Conservation (phyloP, 2,329 filamentous ascomycete species). For the Pyrenophora tritici-repentis region DNA sequence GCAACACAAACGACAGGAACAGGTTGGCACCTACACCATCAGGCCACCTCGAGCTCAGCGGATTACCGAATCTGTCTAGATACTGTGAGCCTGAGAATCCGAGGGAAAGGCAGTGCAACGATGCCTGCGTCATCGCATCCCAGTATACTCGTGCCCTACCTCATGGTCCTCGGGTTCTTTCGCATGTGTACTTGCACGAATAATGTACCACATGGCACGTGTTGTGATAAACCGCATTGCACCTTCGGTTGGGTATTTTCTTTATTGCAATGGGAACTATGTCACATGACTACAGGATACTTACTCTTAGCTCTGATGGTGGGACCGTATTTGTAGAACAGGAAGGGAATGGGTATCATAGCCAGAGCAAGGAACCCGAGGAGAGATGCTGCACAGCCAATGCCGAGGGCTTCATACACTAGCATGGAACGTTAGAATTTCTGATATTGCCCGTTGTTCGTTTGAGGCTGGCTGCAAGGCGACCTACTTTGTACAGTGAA, state of each 20-base stretch:
- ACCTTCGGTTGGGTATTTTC: no score
- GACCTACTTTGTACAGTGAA: slow-evolving; percentile 46
- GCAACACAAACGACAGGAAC: neutral
- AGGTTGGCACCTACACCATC: no score
- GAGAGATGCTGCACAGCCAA: slow-evolving; percentile 48
- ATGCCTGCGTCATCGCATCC: neutral
- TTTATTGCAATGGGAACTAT: neutral
- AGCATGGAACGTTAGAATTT: neutral
- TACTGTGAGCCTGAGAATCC: no score
- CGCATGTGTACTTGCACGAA: neutral
- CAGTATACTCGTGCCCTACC: neutral
- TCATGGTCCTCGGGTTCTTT: neutral
- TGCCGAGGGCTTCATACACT: slow-evolving; percentile 44
- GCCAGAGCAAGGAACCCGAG: slow-evolving; percentile 48
- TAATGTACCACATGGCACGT: neutral
- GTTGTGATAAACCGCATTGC: neutral
- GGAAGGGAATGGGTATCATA: slow-evolving; percentile 38
- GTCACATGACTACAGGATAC: slow-evolving; percentile 20
- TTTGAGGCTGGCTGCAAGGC: neutral
- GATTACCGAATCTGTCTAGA: no score
- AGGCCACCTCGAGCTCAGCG: no score
- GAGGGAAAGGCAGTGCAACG: neutral
- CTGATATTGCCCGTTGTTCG: neutral
- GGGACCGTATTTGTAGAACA: slow-evolving; percentile 36
- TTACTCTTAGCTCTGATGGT: slow-evolving; percentile 30